Evolutionary conservation across 1,284 basidiomycete species (phyloP).

Genomic region (Afroboletus lepidellus): DNA sequence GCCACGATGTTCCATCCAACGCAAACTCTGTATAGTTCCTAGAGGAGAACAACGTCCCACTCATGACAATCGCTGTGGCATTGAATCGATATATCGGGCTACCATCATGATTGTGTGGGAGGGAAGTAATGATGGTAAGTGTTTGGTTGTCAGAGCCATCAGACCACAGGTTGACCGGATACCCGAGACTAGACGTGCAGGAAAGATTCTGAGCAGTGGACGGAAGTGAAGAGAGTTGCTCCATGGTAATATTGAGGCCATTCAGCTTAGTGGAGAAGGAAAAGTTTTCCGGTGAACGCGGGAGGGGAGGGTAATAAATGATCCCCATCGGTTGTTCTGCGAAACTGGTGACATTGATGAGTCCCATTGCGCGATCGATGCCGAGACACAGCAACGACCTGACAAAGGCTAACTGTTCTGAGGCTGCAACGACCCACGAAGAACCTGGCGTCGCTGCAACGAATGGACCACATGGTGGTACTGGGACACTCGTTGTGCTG

Average conservation of each 20-base stretch:
- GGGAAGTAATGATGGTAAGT: conserved; percentile 8
- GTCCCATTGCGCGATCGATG: background rate
- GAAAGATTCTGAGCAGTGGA: conserved; percentile 10
- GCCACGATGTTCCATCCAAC: conserved; percentile 15
- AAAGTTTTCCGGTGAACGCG: background rate
- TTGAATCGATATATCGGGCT: background rate
- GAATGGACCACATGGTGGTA: conserved; percentile 11
- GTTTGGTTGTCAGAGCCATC: conserved; percentile 11
- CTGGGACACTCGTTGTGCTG: background rate
- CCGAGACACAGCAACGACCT: conserved; percentile 9
- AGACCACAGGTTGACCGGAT: conserved; percentile 1
- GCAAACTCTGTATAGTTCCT: conserved; percentile 10
- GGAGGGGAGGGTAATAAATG: conserved; percentile 20
- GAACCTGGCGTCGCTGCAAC: background rate
- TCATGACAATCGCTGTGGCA: background rate
- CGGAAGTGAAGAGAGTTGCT: conserved; percentile 11
- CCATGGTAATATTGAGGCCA: conserved; percentile 19
- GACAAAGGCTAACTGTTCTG: conserved; percentile 3
- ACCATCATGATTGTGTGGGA: background rate
- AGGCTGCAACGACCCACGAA: conserved; percentile 3
- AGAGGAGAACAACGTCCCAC: conserved; percentile 11
- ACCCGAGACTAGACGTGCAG: background rate
- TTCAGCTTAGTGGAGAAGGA: conserved; percentile 12
- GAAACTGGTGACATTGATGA: conserved; percentile 7
- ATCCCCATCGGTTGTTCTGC: background rate